These are phyloP conservation scores for Cutaneotrichosporon cyanovorans DNA, from an alignment of 1,284 basidiomycete genomes.

Conservation along the genomic window DNA sequence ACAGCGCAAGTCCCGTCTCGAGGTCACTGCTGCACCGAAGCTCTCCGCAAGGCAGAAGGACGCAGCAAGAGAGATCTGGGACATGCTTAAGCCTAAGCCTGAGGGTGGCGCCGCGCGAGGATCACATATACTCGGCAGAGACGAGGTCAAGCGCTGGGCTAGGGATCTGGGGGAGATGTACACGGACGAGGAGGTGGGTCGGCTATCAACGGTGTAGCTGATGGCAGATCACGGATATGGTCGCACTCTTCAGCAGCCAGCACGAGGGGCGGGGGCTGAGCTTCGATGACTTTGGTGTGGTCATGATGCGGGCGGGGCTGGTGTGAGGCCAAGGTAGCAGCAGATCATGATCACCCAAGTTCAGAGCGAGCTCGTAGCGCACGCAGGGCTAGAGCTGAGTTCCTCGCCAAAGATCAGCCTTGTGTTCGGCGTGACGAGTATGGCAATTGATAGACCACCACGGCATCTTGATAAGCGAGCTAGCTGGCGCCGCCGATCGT, in stretches of 20 bases:
- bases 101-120: slow-evolving; percentile 1
- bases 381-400: too few relatives aligned
- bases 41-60: slow-evolving; percentile 32
- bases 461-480: too few relatives aligned
- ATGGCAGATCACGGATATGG: slow-evolving; percentile 43
- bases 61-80: slow-evolving; percentile 37
- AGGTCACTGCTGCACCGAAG: slow-evolving; percentile 9
- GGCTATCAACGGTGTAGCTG: neutral
- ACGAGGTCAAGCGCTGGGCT: slow-evolving; percentile 40
- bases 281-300: slow-evolving; percentile 41
- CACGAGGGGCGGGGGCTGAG: slow-evolving; percentile 39
- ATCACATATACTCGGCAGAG: slow-evolving; percentile 26
- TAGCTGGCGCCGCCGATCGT: too few relatives aligned
- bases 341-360: too few relatives aligned
- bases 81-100: slow-evolving; percentile 35
- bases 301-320: slow-evolving; percentile 40
- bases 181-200: slow-evolving; percentile 43
- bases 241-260: slow-evolving; percentile 41
- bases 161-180: slow-evolving; percentile 43
- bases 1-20: neutral
- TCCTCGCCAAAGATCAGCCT: too few relatives aligned
- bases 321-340: slow-evolving; percentile 22
- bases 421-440: too few relatives aligned
- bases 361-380: too few relatives aligned
- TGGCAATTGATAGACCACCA: too few relatives aligned